Base-by-base conservation (phyloP, 345 rosid species). In the Brassica carinata region DNA sequence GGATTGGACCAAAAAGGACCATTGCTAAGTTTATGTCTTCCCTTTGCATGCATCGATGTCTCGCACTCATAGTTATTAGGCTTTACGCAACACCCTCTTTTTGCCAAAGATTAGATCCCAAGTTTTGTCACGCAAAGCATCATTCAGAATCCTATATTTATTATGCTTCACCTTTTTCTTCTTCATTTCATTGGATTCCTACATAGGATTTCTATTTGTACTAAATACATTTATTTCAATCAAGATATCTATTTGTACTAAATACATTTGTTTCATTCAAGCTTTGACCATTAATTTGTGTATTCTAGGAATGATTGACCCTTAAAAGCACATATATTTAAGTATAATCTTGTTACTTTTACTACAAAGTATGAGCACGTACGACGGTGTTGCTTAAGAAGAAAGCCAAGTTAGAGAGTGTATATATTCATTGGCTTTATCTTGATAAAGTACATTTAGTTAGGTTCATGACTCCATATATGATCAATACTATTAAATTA, bases 1-100 rank as follows among this genome's bases (percentile, higher is more conserved):
- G 33, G 79, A 79, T 69, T 79, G 83, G 70, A 74, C 74, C 78
- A 79, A 68, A 79, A 61, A 48, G 83, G 83, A 67, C 65, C 74
- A 68, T 74, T 74, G 75, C 33, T 23, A 79, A 74, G 69, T 23
- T 45, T 45, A 2, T 79, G 83, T 79, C 74, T 68, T 78, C 83
- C 7, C 57, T 74, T 74, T 33, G 68, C 78, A 79, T 79, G 79
- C 83, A 79, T 68, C 17, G 65, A 74, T 79, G 83, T 68, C 83
- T 74, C 75, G 74, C 83, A 79, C 75, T 79, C 75, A 74, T 79
- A 13, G 38, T 74, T 38, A 79, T 73, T 79, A 68, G 71, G 19
- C 71, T 79, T 74, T 79, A 79, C 79, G 83, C 83, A 79, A 79
- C 75, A 79, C 26, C 17, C 83, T 14, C 14, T 45, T 73, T 61